phyloP scores from a whole-genome alignment of 179 eudicot genomes.

The Beta lomatogona region DNA sequence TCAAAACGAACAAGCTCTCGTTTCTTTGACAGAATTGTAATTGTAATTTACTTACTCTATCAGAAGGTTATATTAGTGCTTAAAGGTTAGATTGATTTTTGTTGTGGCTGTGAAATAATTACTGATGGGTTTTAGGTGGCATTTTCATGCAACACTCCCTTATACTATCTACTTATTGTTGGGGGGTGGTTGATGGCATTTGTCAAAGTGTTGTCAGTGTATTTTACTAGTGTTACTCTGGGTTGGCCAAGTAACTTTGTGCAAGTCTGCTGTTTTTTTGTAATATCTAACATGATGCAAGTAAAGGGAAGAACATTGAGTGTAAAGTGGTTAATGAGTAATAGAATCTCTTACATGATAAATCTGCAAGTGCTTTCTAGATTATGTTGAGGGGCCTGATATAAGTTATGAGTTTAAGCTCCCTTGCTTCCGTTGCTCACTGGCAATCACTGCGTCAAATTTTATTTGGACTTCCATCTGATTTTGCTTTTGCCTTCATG shows the following conservation, averaged over 20 bases:
- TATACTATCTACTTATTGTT: not conserved
- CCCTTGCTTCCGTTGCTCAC: not conserved
- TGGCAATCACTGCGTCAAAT: not conserved
- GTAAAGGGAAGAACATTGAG: not conserved
- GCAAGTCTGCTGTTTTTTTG: not conserved
- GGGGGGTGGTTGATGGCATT: not conserved
- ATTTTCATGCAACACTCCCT: not conserved
- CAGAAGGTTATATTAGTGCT: not conserved
- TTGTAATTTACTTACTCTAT: not conserved
- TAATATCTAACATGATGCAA: not conserved
- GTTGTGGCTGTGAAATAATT: not conserved
- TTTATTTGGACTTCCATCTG: not conserved
- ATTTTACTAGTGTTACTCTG: not conserved
- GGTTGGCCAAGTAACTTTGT: not conserved
- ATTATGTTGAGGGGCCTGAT: not conserved
- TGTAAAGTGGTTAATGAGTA: not conserved
- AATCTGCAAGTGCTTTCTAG: not conserved
- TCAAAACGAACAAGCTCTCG: not conserved
- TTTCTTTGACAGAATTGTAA: not conserved
- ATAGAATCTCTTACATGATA: not conserved
- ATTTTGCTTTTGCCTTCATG: not conserved
- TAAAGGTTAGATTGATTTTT: not conserved
- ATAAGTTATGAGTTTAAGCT: not conserved
- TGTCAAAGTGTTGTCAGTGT: not conserved
- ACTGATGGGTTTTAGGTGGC: not conserved